A percentile compares a stretch with the other conserved stretches of the same genome.
Evolutionary conservation across 176 grass and related monocot species (phyloP).

Genomic region (Oryza officinalis): DNA sequence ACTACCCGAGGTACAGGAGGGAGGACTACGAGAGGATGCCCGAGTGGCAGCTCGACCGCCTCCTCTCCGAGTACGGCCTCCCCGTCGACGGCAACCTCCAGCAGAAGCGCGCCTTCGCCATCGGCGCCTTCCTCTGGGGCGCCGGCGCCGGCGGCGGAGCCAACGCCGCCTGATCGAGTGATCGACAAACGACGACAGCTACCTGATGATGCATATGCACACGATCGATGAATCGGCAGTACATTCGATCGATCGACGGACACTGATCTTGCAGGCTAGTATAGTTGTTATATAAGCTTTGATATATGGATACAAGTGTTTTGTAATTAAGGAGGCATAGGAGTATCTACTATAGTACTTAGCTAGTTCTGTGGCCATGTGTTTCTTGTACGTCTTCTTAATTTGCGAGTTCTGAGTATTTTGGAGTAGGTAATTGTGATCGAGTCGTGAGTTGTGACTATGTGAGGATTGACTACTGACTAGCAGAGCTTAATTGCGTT

Average conservation of each 20-base stretch:
- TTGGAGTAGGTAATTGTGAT: neutral
- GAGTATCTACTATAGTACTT: neutral
- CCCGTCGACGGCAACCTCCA: slow-evolving; percentile 49
- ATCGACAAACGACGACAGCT: neutral
- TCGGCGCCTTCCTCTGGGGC: slow-evolving; percentile 85
- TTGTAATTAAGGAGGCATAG: neutral
- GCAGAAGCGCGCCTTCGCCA: slow-evolving; percentile 72
- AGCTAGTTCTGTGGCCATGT: neutral
- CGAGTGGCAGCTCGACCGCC: slow-evolving; percentile 89
- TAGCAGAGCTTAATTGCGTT: too few species aligned
- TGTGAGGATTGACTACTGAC: too few species aligned
- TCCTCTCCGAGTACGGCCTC: slow-evolving; percentile 84
- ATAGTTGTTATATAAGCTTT: too few species aligned
- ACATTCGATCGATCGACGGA: neutral
- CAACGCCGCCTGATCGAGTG: neutral
- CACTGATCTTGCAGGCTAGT: neutral
- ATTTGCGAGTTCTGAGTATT: neutral
- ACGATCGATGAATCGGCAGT: neutral
- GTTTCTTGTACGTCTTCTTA: neutral
- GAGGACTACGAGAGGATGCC: slow-evolving; percentile 85
- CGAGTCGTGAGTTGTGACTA: too few species aligned
- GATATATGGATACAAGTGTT: neutral
- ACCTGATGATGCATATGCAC: too few species aligned
- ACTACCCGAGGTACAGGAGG: slow-evolving; percentile 71
- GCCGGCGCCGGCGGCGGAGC: neutral